A percentile compares a stretch with the other conserved stretches of the same genome.
Conservation (phyloP, 148 eudicot genomes). For the Talinum fruticosum region DNA sequence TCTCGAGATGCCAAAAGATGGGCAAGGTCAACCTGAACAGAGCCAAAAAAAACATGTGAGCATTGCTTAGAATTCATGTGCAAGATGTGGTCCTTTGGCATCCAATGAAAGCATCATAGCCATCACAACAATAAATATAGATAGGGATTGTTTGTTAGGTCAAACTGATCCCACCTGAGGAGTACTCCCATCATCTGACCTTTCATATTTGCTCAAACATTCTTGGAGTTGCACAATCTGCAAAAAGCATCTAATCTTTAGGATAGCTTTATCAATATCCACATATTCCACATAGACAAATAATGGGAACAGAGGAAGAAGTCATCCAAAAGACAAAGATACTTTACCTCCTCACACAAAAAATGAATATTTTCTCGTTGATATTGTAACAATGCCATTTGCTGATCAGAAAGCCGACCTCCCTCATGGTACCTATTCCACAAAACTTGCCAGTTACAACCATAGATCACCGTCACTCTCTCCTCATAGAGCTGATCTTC, state of each 20-base stretch:
- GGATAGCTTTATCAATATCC: background rate
- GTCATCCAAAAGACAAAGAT: background rate
- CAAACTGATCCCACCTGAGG: slow-evolving; percentile 59
- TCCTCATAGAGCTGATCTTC: background rate
- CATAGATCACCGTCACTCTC: slow-evolving; percentile 9
- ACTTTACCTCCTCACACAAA: slow-evolving; percentile 86
- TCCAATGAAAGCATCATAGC: background rate
- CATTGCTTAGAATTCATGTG: too few species aligned
- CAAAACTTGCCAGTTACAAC: slow-evolving; percentile 7
- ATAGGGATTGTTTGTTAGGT: background rate
- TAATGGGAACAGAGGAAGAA: background rate
- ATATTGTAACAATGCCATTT: slow-evolving; percentile 96
- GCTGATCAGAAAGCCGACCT: slow-evolving; percentile 94
- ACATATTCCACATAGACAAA: background rate
- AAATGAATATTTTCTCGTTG: slow-evolving; percentile 96
- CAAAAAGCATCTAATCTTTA: slow-evolving; percentile 15
- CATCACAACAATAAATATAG: background rate
- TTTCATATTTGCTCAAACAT: slow-evolving; percentile 91
- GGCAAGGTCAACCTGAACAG: slow-evolving; percentile 84
- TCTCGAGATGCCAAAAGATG: slow-evolving; percentile 97
- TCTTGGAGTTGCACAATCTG: slow-evolving; percentile 91
- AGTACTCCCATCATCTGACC: slow-evolving; percentile 68
- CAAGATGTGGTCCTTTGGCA: too few species aligned
- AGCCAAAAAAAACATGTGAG: too few species aligned
- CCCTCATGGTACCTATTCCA: slow-evolving; percentile 83